Conservation (phyloP, 208 protist species). For the Acanthamoeba comandoni region DNA sequence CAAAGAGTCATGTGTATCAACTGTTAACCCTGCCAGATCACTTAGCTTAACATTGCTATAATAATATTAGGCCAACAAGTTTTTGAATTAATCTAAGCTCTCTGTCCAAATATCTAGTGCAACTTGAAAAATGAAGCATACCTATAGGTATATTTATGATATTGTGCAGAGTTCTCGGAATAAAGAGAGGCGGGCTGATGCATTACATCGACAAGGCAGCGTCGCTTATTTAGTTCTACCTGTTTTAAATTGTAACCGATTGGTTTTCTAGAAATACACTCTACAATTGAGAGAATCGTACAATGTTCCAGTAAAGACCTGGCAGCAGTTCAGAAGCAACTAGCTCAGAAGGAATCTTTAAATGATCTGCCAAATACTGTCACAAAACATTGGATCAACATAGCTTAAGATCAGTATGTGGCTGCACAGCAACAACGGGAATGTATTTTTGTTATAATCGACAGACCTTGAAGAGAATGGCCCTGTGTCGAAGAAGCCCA, state of each 20-base stretch:
- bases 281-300: not conserved
- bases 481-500: not conserved
- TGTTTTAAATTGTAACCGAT: too few relatives aligned
- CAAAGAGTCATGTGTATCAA: too few relatives aligned
- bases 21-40: too few relatives aligned
- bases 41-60: too few relatives aligned
- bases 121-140: too few relatives aligned
- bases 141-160: constrained; percentile 45
- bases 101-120: too few relatives aligned
- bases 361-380: constrained; percentile 18
- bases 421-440: not conserved
- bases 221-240: constrained; percentile 38
- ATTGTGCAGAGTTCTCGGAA: not conserved
- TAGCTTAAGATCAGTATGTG: not conserved
- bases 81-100: too few relatives aligned
- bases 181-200: constrained; percentile 16
- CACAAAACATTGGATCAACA: too few relatives aligned
- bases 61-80: too few relatives aligned
- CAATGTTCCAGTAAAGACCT: constrained; percentile 40
- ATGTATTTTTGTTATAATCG: not conserved
- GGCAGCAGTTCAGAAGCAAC: not conserved
- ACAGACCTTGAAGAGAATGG: constrained; percentile 27
- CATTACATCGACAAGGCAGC: constrained; percentile 57
- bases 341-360: constrained; percentile 3
- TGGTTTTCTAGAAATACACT: not conserved